Base-by-base conservation (phyloP, 108 stramenopile species). In the Pseudonitzschia delicatissima region DNA sequence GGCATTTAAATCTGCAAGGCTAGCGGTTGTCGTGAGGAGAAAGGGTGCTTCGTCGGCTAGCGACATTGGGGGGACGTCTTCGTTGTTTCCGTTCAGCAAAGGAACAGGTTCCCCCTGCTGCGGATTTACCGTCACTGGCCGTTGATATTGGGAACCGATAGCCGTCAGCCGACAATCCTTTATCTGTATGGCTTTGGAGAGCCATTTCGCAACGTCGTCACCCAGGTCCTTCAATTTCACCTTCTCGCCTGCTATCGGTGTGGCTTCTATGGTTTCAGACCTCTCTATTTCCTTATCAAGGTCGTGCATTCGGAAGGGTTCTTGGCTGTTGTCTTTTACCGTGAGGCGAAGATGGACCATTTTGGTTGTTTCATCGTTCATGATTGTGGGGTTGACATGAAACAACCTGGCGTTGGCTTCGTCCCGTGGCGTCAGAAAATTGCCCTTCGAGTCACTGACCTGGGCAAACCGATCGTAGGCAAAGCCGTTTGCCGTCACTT, bases 11-110 rank as follows among this genome's bases (percentile, higher is more conserved):
- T 80, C 76, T 0, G 42, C 26, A 7, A 80, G 47, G 3, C 75
- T 76, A 6, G 58, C 40, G 33, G 47, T 42, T 39, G 66, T 67
- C 4, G 68, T 59, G 21, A 80, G 52, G 11, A 76, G 49, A 58
- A 64, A 80, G 21, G 79, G 73, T 25, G 79, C 79, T 55, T 80
- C 79, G 39, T 80, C 79, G 29, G 71, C 72, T 11, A 80, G 57
- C 17, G 79, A 67, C 45, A 69, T 60, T 17, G 12, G 15, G 11
- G 35, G 20, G 36, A 27, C 1, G 7, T 57, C 20, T 3, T 51
- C 27, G 11, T 0, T 28, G 15, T 20, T 23, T 5, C 15, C n/a
- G 7, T 57, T 25, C 66, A 18, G 49, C 0, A 58, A 0, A 4
- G 71, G 64, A 21, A 71, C 25, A n/a, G 51, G 62, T 32, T 76